Conservation (phyloP, 2,329 filamentous ascomycete species). For the Trichoderma arundinaceum region DNA sequence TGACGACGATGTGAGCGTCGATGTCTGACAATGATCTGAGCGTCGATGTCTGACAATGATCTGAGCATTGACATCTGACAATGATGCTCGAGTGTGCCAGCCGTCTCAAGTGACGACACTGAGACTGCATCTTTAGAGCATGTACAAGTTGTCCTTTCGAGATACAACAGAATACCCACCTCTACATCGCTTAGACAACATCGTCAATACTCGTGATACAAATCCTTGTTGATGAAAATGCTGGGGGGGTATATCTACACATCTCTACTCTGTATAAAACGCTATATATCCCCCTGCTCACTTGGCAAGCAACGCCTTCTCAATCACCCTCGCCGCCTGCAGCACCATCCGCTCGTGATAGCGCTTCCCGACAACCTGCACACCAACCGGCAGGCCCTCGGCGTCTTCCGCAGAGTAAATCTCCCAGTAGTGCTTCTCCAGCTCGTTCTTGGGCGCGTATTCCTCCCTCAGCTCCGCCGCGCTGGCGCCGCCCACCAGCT, state of each 20-base stretch:
- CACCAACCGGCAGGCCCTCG: constrained; percentile 9
- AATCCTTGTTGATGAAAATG: too few relatives aligned
- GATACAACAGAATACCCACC: too few relatives aligned
- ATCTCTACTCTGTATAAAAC: too few relatives aligned
- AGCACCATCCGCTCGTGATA: constrained; percentile 25
- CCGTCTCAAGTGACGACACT: too few relatives aligned
- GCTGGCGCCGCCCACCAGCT: constrained; percentile 10
- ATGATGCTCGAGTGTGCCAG: too few relatives aligned
- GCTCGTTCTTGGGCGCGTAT: constrained; percentile 23
- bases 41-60: too few relatives aligned
- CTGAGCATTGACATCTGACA: too few relatives aligned
- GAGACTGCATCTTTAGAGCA: not conserved
- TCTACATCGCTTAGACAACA: too few relatives aligned
- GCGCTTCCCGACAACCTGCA: constrained; percentile 20
- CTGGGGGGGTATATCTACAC: too few relatives aligned
- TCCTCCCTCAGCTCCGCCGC: constrained; percentile 13
- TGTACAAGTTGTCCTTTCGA: not conserved
- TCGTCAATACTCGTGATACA: too few relatives aligned
- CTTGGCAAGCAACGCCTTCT: constrained; percentile 8
- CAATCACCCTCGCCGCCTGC: constrained; percentile 21
- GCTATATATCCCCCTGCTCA: not conserved
- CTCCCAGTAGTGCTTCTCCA: constrained; percentile 27
- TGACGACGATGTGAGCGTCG: too few relatives aligned
- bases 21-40: too few relatives aligned
- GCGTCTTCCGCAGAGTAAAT: constrained; percentile 13